phyloP scores from a whole-genome alignment of 805 yeast species.

The Saccharomycopsis sp. region DNA sequence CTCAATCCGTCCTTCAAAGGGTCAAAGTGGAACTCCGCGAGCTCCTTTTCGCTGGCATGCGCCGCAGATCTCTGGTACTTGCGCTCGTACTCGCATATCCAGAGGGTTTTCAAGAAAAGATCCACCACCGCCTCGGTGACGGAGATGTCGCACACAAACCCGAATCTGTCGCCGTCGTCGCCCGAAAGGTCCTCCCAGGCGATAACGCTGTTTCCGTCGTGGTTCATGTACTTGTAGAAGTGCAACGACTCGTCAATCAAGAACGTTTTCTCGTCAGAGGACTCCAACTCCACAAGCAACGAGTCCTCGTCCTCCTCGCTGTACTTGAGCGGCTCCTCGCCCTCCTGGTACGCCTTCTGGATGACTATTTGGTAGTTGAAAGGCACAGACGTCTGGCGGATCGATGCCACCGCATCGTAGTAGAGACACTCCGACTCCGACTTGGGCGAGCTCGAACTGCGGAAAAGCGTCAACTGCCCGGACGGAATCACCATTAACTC shows the following conservation, averaged over 20 bases:
- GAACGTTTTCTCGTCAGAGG: constrained; percentile 62
- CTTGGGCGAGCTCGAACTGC: constrained; percentile 77
- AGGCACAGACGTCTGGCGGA: constrained; percentile 54
- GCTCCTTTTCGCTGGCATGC: constrained; percentile 38
- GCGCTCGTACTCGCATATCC: constrained; percentile 68
- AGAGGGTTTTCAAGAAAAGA: constrained; percentile 53
- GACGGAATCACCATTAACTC: constrained; percentile 64
- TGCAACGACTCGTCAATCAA: constrained; percentile 54
- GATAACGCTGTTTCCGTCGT: constrained; percentile 51
- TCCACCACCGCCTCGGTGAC: constrained; percentile 51
- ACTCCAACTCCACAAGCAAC: constrained; percentile 8
- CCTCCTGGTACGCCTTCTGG: constrained; percentile 62
- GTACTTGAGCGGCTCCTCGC: constrained; percentile 45
- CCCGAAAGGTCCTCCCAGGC: constrained; percentile 81
- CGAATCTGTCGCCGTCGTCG: constrained; percentile 80
- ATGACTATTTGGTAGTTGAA: constrained; percentile 66
- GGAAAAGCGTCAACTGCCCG: constrained; percentile 68
- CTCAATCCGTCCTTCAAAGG: constrained; percentile 20
- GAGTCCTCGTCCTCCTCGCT: constrained; percentile 37
- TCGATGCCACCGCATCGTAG: constrained; percentile 69
- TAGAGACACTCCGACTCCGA: constrained; percentile 79
- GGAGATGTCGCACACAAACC: constrained; percentile 63
- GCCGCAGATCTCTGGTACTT: constrained; percentile 53
- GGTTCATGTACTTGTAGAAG: constrained; percentile 45
- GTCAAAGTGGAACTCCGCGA: constrained; percentile 51